phyloP scores from a whole-genome alignment of 2,329 filamentous ascomycete genomes.

The Arthrinium puccinioides region DNA sequence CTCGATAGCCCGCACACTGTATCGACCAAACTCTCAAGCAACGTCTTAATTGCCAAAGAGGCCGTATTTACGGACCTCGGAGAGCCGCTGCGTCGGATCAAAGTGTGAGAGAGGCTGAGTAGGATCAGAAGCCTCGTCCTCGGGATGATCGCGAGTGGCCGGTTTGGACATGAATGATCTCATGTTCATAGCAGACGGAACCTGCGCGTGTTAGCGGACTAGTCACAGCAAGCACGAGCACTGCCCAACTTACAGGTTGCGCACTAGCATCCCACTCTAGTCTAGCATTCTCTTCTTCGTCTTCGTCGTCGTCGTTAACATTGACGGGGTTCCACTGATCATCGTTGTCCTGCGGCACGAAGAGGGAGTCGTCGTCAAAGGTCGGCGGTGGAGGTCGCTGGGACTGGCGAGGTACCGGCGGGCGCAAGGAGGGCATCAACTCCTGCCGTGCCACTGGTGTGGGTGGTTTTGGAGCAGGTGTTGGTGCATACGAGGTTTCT shows the following conservation, averaged over 20 bases:
- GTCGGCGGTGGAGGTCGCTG: slow-evolving; percentile 49
- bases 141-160: too few relatives aligned
- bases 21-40: too few relatives aligned
- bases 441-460: slow-evolving; percentile 26
- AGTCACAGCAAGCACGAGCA: slow-evolving; percentile 13
- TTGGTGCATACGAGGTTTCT: slow-evolving; percentile 24
- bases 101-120: slow-evolving; percentile 30
- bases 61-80: slow-evolving; percentile 49
- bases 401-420: slow-evolving; percentile 34
- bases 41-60: slow-evolving; percentile 29
- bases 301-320: slow-evolving; percentile 47
- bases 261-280: slow-evolving; percentile 69
- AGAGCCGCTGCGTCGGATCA: slow-evolving; percentile 68
- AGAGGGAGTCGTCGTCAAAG: slow-evolving; percentile 59
- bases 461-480: slow-evolving; percentile 23
- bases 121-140: too few relatives aligned
- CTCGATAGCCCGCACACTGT: too few relatives aligned
- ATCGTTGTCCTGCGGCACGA: slow-evolving; percentile 64
- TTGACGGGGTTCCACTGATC: slow-evolving; percentile 65
- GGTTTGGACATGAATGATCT: slow-evolving; percentile 27
- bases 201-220: slow-evolving; percentile 21
- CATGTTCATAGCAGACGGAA: slow-evolving; percentile 35
- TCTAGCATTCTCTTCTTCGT: slow-evolving; percentile 55
- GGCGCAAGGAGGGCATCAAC: slow-evolving; percentile 31
- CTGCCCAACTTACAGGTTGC: slow-evolving; percentile 43